Conservation (phyloP, 768 basidiomycete species). For the Suillus subluteus region DNA sequence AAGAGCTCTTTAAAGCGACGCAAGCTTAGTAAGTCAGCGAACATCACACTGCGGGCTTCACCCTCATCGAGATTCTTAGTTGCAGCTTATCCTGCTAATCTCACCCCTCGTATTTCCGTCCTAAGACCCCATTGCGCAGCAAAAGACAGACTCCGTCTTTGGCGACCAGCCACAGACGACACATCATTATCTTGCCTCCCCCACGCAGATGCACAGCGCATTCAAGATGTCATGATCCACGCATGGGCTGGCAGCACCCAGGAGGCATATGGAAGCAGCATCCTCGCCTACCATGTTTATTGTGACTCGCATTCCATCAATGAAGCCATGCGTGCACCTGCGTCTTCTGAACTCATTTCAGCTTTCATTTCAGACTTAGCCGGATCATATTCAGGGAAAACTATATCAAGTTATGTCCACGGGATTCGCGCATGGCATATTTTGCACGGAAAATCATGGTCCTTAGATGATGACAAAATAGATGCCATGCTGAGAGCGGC, state of each 20-base stretch:
- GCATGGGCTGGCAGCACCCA: slow-evolving; percentile 36
- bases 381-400: background rate
- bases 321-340: slow-evolving; percentile 1
- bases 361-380: background rate
- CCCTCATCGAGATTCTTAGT: no score
- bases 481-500: no score
- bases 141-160: background rate
- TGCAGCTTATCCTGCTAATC: slow-evolving; percentile 2
- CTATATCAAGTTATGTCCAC: slow-evolving; percentile 17
- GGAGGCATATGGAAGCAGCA: slow-evolving; percentile 38
- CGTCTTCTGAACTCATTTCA: background rate
- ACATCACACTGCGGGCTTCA: no score
- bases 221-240: slow-evolving; percentile 25
- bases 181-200: no score
- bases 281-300: slow-evolving; percentile 43
- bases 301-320: slow-evolving; percentile 28
- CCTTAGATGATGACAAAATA: no score
- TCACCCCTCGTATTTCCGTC: background rate
- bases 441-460: no score
- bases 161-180: slow-evolving; percentile 1
- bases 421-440: slow-evolving; percentile 19
- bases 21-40: background rate
- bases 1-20: background rate
- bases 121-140: slow-evolving; percentile 11
- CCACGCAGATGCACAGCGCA: slow-evolving; percentile 3